A percentile compares a stretch with the other conserved stretches of the same genome.
These are phyloP conservation scores for Barnettozyma wickerhamii DNA, from an alignment of 805 yeast genomes.

Conservation along the genomic window DNA sequence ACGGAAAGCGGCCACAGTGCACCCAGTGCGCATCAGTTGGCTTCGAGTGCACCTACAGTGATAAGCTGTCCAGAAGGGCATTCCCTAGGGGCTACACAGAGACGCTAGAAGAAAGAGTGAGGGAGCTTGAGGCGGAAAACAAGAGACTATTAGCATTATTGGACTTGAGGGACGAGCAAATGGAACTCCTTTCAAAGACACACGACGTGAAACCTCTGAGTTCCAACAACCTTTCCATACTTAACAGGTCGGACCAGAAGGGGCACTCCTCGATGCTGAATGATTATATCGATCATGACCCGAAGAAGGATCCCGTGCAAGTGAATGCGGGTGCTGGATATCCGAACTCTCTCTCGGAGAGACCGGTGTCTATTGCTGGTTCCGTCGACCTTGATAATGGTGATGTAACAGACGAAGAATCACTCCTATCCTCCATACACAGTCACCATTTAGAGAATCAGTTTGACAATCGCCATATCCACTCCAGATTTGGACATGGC, in stretches of 20 bases:
- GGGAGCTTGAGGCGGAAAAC: constrained; percentile 81
- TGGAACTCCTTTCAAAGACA: constrained; percentile 37
- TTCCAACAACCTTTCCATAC: constrained; percentile 30
- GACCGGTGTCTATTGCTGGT: constrained; percentile 63
- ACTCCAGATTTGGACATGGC: constrained; percentile 17
- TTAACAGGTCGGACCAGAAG: constrained; percentile 23
- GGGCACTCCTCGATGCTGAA: constrained; percentile 7
- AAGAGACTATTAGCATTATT: constrained; percentile 59
- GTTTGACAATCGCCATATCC: neutral
- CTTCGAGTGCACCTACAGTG: constrained; percentile 83
- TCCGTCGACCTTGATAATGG: constrained; percentile 45
- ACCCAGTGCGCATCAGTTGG: constrained; percentile 83
- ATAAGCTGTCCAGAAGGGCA: constrained; percentile 77
- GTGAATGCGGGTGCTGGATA: constrained; percentile 52
- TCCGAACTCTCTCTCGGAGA: constrained; percentile 52
- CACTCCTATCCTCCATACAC: constrained; percentile 23
- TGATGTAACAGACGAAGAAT: constrained; percentile 46
- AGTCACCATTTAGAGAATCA: neutral
- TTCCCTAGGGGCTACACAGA: constrained; percentile 93
- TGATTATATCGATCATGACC: constrained; percentile 23
- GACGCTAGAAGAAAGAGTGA: constrained; percentile 79
- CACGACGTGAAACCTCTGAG: constrained; percentile 23
- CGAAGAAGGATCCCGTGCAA: constrained; percentile 30
- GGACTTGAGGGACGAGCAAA: constrained; percentile 60
- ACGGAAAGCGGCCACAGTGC: constrained; percentile 69